Base-by-base conservation (phyloP, 2,329 filamentous ascomycete genomes). In the Myriosclerotinia scirpicola region DNA sequence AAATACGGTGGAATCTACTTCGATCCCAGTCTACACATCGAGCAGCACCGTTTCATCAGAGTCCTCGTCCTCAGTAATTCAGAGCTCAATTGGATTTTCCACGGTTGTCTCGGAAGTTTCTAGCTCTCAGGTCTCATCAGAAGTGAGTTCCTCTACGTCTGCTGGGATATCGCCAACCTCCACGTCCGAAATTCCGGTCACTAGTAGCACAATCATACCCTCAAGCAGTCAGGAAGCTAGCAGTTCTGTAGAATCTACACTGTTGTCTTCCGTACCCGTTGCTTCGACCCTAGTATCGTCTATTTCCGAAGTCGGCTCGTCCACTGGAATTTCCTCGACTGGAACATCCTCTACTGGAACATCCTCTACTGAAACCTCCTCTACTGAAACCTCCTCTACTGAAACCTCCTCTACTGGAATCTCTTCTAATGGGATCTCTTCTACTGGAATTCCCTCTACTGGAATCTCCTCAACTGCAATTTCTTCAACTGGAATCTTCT, bases 81-180 rank as follows among this genome's bases (percentile, higher is more conserved):
- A 36, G 44, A 60, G 30, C 14, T 36, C 30, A 6, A n/a, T 60
- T 38, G 58, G 5, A 60, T 60, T 44, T 17, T 60, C 58, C 4
- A 20, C 30, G 20, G 42, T 60, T 9, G 44, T 50, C 30, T 50
- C 56, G 12, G 30, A 50, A 50, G 44, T 50, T n/a, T 22, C 20
- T 38, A 60, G 53, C 12, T 38, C 56, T 5, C 5, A 26, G 9
- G 5, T 17, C 8, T 38, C 44, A 17, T 50, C 44, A 26, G 44
- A 5, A 36, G n/a, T 7, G 14, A 30, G 34, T 54, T 38, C n/a
- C 30, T 20, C 12, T 15, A 48, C 58, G 26, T 50, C 58, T 17
- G n/a, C 20, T 36, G 53, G 38, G 14, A 22, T 40, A 9, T 22
- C 36, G 5, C 20, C 52, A 34, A 34, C 53, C 22, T 54, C 34